phyloP scores from a whole-genome alignment of 495 filamentous ascomycete genomes.

The Penicillium nucicola region DNA sequence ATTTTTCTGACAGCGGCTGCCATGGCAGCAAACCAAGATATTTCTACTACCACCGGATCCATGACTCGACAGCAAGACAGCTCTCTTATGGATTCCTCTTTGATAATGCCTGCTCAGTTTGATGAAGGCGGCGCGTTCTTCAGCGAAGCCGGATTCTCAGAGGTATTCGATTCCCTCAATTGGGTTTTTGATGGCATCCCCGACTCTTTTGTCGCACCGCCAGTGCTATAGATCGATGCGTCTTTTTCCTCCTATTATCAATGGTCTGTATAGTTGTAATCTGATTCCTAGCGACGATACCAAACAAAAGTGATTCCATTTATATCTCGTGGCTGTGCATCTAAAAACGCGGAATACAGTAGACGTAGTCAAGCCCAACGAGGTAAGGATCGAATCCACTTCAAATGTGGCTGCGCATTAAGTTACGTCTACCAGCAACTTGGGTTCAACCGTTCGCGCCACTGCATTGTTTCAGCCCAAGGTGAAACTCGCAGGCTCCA shows the following conservation, averaged over 20 bases:
- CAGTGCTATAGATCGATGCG: slow-evolving; percentile 26
- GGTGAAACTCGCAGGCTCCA: slow-evolving; percentile 2
- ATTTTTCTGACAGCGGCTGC: slow-evolving; percentile 13
- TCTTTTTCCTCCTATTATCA: not conserved
- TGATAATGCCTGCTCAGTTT: slow-evolving; percentile 41
- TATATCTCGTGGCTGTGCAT: no score
- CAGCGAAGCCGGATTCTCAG: slow-evolving; percentile 44
- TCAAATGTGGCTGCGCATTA: not conserved
- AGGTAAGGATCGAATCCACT: not conserved
- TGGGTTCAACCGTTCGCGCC: no score
- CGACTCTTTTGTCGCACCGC: slow-evolving; percentile 41
- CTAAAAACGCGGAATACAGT: no score
- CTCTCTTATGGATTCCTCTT: slow-evolving; percentile 29
- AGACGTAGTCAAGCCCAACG: not conserved
- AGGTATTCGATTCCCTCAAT: slow-evolving; percentile 47
- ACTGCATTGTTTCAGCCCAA: not conserved
- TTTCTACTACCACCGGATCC: slow-evolving; percentile 25
- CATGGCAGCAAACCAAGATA: slow-evolving; percentile 26
- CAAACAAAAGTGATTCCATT: slow-evolving; percentile 19
- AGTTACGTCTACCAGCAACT: no score
- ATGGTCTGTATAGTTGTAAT: slow-evolving; percentile 6
- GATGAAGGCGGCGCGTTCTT: slow-evolving; percentile 42
- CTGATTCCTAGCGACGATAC: slow-evolving; percentile 19
- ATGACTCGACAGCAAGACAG: slow-evolving; percentile 28
- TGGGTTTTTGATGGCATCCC: slow-evolving; percentile 50